Conservation (phyloP, 2,329 filamentous ascomycete species). For the Pseudopithomyces maydicus region DNA sequence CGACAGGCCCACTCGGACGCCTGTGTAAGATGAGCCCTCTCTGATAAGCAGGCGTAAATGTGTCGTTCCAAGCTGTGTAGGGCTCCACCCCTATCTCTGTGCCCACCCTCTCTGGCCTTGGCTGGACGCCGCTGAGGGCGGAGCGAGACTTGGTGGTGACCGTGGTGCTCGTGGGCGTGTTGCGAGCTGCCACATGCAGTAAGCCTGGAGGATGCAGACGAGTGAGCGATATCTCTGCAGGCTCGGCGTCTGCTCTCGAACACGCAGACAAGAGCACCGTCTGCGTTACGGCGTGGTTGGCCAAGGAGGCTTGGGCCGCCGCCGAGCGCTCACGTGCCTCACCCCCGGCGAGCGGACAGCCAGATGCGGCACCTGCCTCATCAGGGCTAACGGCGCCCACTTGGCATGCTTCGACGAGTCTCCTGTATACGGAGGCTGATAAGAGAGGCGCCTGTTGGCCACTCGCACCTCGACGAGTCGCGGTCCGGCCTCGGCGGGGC, state of each 20-base stretch:
- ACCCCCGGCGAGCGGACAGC: not conserved
- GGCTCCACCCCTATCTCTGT: slow-evolving; percentile 5
- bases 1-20: not conserved
- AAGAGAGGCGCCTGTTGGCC: not conserved
- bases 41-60: not conserved
- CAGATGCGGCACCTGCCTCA: not conserved
- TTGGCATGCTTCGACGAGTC: not conserved
- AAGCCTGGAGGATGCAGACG: not conserved
- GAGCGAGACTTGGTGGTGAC: slow-evolving; percentile 9
- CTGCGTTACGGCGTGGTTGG: not conserved
- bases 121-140: not conserved
- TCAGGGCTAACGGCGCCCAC: not conserved
- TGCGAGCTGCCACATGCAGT: slow-evolving; percentile 18
- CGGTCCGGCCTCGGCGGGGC: not conserved
- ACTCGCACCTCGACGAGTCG: not conserved
- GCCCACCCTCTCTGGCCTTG: not conserved
- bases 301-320: not conserved
- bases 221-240: slow-evolving; percentile 6
- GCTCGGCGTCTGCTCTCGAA: not conserved
- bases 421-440: not conserved
- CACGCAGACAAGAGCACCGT: not conserved
- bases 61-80: not conserved
- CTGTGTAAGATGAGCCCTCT: not conserved
- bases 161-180: not conserved
- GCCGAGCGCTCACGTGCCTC: not conserved